phyloP scores from a whole-genome alignment of 169 alveolate species.

The Eimeria brunetti region DNA sequence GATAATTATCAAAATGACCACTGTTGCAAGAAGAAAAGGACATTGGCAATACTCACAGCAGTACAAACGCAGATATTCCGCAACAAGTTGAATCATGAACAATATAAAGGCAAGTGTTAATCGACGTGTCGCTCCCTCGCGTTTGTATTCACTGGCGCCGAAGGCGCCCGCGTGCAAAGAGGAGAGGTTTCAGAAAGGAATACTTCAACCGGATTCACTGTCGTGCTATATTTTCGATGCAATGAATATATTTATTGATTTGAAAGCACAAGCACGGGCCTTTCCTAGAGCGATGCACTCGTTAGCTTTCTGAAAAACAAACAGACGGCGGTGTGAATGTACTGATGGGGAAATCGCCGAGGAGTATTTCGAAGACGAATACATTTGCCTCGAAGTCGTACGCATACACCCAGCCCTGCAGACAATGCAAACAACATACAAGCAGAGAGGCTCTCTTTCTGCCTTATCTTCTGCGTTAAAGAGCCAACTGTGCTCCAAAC shows the following conservation, averaged over 20 bases:
- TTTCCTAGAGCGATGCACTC: neutral
- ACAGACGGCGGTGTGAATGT: neutral
- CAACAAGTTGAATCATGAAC: neutral
- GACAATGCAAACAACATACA: neutral
- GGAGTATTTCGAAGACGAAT: constrained; percentile 66
- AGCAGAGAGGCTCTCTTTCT: neutral
- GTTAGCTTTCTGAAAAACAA: neutral
- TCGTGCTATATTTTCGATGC: neutral
- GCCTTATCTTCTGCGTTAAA: neutral
- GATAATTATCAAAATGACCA: neutral
- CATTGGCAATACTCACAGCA: neutral
- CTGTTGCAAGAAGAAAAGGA: neutral
- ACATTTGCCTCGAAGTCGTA: constrained; percentile 71
- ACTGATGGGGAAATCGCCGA: constrained; percentile 40
- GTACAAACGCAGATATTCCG: neutral
- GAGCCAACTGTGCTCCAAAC: neutral
- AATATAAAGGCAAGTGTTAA: neutral
- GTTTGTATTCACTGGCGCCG: neutral
- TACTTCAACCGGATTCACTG: neutral
- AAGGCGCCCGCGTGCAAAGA: neutral
- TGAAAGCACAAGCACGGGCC: neutral
- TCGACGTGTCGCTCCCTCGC: neutral
- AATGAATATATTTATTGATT: neutral
- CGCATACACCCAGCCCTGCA: constrained; percentile 77
- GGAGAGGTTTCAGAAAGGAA: neutral